A percentile compares a stretch with the other conserved stretches of the same genome.
Conservation (phyloP, 2,329 filamentous ascomycete species). For the Cytospora schulzeri region DNA sequence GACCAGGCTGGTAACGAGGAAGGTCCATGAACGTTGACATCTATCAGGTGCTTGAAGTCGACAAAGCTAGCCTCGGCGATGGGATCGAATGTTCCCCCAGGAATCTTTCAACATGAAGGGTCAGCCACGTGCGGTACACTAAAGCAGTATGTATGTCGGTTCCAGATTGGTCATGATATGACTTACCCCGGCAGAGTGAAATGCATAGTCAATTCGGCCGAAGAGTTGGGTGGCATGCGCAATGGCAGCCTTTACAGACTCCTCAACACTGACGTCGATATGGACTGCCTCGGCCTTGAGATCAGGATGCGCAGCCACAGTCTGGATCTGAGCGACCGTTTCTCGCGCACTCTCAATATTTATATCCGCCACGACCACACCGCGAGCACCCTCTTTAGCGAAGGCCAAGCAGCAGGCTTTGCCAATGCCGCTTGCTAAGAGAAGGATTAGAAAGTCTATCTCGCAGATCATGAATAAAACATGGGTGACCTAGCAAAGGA, state of each 20-base stretch:
- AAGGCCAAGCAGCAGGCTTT: slow-evolving; percentile 14
- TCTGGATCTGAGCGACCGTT: background rate
- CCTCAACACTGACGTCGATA: slow-evolving; percentile 9
- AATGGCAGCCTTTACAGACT: slow-evolving; percentile 6
- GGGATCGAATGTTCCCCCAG: slow-evolving; percentile 12
- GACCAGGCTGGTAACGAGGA: slow-evolving; percentile 8
- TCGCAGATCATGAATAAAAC: background rate
- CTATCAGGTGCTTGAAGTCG: slow-evolving; percentile 21
- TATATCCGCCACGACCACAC: slow-evolving; percentile 18
- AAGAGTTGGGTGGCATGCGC: background rate
- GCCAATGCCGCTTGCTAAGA: slow-evolving; percentile 15
- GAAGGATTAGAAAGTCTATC: background rate
- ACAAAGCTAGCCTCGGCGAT: slow-evolving; percentile 17
- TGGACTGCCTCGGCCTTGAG: slow-evolving; percentile 5
- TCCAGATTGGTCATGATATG: background rate
- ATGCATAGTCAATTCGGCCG: slow-evolving; percentile 18
- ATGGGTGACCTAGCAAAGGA: background rate
- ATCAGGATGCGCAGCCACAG: background rate
- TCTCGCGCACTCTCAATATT: slow-evolving; percentile 5
- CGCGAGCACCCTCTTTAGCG: slow-evolving; percentile 4
- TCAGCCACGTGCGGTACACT: background rate
- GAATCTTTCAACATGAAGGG: background rate
- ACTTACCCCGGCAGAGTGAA: slow-evolving; percentile 23
- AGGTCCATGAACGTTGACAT: slow-evolving; percentile 22
- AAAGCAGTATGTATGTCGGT: background rate